phyloP scores from a whole-genome alignment of 768 basidiomycete species.

The Psilocybe sp. region DNA sequence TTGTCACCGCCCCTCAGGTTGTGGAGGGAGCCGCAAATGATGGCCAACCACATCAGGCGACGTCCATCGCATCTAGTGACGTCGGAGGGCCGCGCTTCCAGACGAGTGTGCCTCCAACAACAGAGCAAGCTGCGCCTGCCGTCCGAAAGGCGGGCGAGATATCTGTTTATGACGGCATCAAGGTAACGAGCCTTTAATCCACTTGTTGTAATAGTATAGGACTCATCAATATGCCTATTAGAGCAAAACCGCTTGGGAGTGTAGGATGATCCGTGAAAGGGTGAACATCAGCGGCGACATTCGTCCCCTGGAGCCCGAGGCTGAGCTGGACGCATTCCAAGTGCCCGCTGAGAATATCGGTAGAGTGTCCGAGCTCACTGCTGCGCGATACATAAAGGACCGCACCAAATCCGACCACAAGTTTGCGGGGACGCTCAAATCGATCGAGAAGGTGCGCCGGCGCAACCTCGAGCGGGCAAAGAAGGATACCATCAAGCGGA shows the following conservation, averaged over 20 bases:
- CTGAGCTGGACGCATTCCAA: slow-evolving; percentile 62
- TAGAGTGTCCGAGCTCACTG: slow-evolving; percentile 66
- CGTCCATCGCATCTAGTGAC: slow-evolving; percentile 23
- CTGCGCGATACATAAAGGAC: slow-evolving; percentile 75
- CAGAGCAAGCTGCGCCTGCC: slow-evolving; percentile 4
- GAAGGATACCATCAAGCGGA: slow-evolving; percentile 56
- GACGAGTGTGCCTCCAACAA: slow-evolving; percentile 9
- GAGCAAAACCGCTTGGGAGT: slow-evolving; percentile 36
- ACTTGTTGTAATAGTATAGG: not conserved
- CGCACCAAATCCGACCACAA: slow-evolving; percentile 62
- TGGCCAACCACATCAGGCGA: not conserved
- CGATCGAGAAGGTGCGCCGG: slow-evolving; percentile 64
- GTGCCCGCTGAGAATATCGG: slow-evolving; percentile 70
- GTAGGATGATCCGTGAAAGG: slow-evolving; percentile 87
- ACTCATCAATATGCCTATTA: slow-evolving; percentile 10
- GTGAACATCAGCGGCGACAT: slow-evolving; percentile 80
- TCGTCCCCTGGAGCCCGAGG: slow-evolving; percentile 74
- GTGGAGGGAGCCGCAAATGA: not conserved
- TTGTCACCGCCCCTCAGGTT: not conserved
- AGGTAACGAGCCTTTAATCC: slow-evolving; percentile 31
- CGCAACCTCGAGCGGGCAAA: slow-evolving; percentile 63
- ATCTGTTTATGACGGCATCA: slow-evolving; percentile 47
- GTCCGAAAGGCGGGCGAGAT: slow-evolving; percentile 59
- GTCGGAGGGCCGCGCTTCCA: slow-evolving; percentile 35
- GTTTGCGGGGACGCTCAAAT: slow-evolving; percentile 52